Percentiles rank a stretch among this genome's conserved stretches.
phyloP scores from a whole-genome alignment of 2,329 filamentous ascomycete genomes.

The Aureobasidium zeae region DNA sequence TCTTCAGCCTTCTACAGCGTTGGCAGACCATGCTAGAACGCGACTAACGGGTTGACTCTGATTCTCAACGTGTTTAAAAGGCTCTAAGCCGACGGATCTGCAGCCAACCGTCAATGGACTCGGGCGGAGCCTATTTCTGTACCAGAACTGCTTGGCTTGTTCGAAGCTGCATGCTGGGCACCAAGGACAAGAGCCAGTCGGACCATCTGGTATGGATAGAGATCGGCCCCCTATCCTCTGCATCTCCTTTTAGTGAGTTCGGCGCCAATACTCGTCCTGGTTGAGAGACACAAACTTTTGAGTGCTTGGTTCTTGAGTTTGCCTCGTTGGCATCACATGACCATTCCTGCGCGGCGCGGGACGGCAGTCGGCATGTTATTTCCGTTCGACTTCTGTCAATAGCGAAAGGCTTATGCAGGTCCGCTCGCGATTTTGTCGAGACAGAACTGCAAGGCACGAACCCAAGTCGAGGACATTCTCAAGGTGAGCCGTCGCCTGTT shows the following conservation, averaged over 20 bases:
- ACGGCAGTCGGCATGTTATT: slow-evolving; percentile 10
- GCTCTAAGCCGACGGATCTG: slow-evolving; percentile 2
- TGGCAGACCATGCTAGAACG: slow-evolving; percentile 13
- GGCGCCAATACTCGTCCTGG: slow-evolving; percentile 6
- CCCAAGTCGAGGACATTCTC: too few relatives aligned
- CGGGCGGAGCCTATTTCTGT: neutral
- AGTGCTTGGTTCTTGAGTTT: too few relatives aligned
- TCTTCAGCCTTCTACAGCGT: slow-evolving; percentile 9
- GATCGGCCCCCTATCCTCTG: too few relatives aligned
- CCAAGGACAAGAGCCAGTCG: too few relatives aligned
- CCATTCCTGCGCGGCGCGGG: too few relatives aligned
- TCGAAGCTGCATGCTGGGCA: too few relatives aligned
- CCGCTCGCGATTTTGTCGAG: too few relatives aligned
- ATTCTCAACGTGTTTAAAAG: slow-evolving; percentile 14
- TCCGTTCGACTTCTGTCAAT: slow-evolving; percentile 6
- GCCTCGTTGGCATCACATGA: too few relatives aligned
- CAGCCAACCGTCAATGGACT: slow-evolving; percentile 1
- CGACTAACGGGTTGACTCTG: slow-evolving; percentile 10
- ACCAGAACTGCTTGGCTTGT: slow-evolving; percentile 5
- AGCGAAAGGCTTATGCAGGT: slow-evolving; percentile 11
- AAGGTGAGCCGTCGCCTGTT: too few relatives aligned
- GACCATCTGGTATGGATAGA: too few relatives aligned
- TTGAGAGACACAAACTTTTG: neutral
- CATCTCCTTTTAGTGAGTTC: too few relatives aligned
- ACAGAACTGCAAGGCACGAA: too few relatives aligned